Base-by-base conservation (phyloP, 805 yeast genomes). In the Cephaloascus fragrans region DNA sequence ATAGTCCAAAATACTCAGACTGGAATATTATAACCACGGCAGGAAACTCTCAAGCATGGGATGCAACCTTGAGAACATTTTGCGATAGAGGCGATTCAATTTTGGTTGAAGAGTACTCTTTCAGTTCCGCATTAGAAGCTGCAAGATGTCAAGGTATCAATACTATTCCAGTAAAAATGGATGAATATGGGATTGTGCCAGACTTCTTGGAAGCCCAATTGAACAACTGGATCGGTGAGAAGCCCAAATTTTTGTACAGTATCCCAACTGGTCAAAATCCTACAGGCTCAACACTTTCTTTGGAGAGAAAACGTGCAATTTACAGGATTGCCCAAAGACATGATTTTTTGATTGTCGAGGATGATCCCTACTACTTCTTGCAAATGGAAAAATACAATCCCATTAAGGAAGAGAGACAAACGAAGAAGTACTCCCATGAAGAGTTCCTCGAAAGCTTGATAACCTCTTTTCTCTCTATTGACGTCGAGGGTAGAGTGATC, bases 191-290 rank as follows among this genome's bases (percentile, higher is more conserved):
- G 44, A 69, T 87, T 38, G 59, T 80, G 38, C 95, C 96, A 12
- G 81, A 76, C 43, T 72, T 74, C 37, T 66, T 90, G 40, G 89
- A 69, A 32, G 49, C 56, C 8, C 59, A 80, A 38, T 63, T 90
- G 51, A 73, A 69, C 44, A 65, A 72, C 55, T 89, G 97, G 97
- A 69, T 69, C 12, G 80, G 64, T 40, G 73, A 75, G 42, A 78
- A 78, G 61, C 97, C 97, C 47, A 87, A 83, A 61, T 66, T 90
- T 43, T 69, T 90, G 50, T 93, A 93, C 75, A 80, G 90, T 32
- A 86, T 90, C 51, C 83, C 93, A 48, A 93, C 97, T 6, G 98
- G 98, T 45, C 97, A 93, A 68, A 90, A 90, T 72, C 98, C 98
- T 46, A 89, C 97, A 16, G 98, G 98, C 31, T 80, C 95, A 3